Conservation (phyloP, 805 yeast genomes). For the Saccharomyces cerevisiae region DNA sequence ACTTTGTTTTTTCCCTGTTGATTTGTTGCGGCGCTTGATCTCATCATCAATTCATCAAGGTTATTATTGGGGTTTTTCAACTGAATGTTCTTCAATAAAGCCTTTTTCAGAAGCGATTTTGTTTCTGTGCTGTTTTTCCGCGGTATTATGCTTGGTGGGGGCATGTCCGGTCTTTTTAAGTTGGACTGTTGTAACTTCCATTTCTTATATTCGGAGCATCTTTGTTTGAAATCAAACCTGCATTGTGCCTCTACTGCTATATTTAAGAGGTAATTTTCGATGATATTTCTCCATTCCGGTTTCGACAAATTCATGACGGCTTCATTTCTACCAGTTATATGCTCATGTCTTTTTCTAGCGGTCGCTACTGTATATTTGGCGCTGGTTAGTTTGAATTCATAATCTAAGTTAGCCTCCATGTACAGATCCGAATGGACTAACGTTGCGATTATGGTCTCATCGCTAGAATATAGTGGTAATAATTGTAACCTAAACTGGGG, state of each 20-base stretch:
- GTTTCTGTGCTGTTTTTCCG: neutral
- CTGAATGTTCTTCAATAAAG: slow-evolving; percentile 22
- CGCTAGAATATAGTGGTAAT: slow-evolving; percentile 44
- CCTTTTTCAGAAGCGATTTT: slow-evolving; percentile 5
- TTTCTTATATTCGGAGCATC: slow-evolving; percentile 37
- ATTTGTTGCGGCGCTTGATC: neutral
- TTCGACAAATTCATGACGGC: slow-evolving; percentile 29
- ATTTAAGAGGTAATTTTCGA: slow-evolving; percentile 54
- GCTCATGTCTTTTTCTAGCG: slow-evolving; percentile 41
- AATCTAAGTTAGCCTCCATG: slow-evolving; percentile 47
- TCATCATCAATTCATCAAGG: neutral
- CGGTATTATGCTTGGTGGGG: slow-evolving; percentile 11
- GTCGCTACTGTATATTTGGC: slow-evolving; percentile 50
- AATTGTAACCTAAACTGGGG: slow-evolving; percentile 36
- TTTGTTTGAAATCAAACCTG: slow-evolving; percentile 46
- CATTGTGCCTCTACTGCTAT: slow-evolving; percentile 61
- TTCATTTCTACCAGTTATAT: slow-evolving; percentile 7
- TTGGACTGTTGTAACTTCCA: slow-evolving; percentile 24
- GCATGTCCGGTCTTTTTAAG: slow-evolving; percentile 5
- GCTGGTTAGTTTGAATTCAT: slow-evolving; percentile 41
- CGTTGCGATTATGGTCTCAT: slow-evolving; percentile 36
- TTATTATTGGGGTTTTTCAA: slow-evolving; percentile 7
- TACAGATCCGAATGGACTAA: slow-evolving; percentile 51
- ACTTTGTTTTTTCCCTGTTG: slow-evolving; percentile 4
- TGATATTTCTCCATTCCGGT: slow-evolving; percentile 59